A percentile compares a stretch with the other conserved stretches of the same genome.
Conservation (phyloP, 2,329 filamentous ascomycete species). For the Clarireedia sp. region DNA sequence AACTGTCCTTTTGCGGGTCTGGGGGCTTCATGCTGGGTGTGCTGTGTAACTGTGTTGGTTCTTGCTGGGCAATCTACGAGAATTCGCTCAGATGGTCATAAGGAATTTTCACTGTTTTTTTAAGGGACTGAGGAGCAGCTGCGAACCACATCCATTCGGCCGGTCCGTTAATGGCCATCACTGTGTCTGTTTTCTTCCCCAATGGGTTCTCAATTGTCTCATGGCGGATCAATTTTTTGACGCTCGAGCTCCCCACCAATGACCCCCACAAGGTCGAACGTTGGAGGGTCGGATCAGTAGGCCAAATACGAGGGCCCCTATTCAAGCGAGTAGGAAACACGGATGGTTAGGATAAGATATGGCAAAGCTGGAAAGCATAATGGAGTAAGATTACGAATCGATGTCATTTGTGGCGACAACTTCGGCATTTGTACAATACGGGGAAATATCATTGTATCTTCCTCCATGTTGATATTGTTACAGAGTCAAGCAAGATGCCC, state of each 20-base stretch:
- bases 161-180: neutral
- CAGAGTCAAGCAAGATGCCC: conserved; percentile 21
- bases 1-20: neutral
- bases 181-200: neutral
- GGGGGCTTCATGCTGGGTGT: neutral
- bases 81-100: neutral
- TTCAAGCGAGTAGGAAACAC: conserved; percentile 5
- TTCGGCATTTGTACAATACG: neutral
- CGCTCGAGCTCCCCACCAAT: neutral
- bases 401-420: neutral
- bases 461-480: conserved; percentile 24
- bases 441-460: neutral
- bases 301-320: conserved; percentile 3
- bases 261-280: conserved; percentile 1
- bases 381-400: neutral
- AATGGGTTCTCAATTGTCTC: neutral
- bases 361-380: neutral
- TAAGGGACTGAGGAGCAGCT: neutral
- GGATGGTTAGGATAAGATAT: neutral
- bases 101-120: neutral
- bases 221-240: neutral
- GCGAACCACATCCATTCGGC: neutral
- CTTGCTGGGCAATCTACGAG: neutral
- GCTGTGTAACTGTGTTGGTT: neutral
- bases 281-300: neutral